phyloP scores from a whole-genome alignment of 805 yeast species.

The Metschnikowia anglica region DNA sequence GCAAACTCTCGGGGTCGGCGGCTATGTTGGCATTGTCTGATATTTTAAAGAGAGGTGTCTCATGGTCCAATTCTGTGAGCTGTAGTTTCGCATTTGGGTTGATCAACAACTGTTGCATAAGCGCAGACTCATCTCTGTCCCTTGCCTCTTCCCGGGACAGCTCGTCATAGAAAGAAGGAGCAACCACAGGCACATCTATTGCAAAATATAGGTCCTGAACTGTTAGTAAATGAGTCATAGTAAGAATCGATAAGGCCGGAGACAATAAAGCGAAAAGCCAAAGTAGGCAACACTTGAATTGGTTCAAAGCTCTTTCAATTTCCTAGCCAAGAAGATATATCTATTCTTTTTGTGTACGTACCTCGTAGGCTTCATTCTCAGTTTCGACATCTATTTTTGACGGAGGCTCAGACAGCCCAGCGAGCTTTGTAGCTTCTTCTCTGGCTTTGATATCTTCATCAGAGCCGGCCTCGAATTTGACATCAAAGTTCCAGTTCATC shows the following conservation, averaged over 20 bases:
- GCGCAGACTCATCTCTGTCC: conserved; percentile 5
- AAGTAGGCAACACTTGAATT: too few species aligned
- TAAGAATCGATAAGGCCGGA: background rate
- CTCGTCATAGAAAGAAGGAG: conserved; percentile 20
- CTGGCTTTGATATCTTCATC: conserved; percentile 76
- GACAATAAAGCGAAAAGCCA: background rate
- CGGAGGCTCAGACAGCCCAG: conserved; percentile 10
- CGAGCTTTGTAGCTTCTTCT: conserved; percentile 22
- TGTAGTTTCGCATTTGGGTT: conserved; percentile 44
- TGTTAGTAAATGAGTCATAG: conserved; percentile 13
- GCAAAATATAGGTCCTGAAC: conserved; percentile 25
- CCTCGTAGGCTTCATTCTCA: conserved; percentile 18
- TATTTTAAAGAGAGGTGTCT: conserved; percentile 36
- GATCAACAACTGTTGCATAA: conserved; percentile 29
- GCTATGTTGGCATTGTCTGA: conserved; percentile 31
- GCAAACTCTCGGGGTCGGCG: conserved; percentile 20
- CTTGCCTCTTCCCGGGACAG: conserved; percentile 9
- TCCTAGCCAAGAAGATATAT: too few species aligned
- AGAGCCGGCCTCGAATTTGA: conserved; percentile 82
- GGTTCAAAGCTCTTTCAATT: too few species aligned
- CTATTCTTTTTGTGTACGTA: conserved; percentile 16
- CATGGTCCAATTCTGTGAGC: conserved; percentile 34
- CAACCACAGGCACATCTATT: conserved; percentile 25
- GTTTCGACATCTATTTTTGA: conserved; percentile 2
- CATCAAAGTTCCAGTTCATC: conserved; percentile 87